A percentile compares a stretch with the other conserved stretches of the same genome.
Evolutionary conservation across 352 stramenopile genomes (phyloP).

Genomic region (Globisporangium yorkense): DNA sequence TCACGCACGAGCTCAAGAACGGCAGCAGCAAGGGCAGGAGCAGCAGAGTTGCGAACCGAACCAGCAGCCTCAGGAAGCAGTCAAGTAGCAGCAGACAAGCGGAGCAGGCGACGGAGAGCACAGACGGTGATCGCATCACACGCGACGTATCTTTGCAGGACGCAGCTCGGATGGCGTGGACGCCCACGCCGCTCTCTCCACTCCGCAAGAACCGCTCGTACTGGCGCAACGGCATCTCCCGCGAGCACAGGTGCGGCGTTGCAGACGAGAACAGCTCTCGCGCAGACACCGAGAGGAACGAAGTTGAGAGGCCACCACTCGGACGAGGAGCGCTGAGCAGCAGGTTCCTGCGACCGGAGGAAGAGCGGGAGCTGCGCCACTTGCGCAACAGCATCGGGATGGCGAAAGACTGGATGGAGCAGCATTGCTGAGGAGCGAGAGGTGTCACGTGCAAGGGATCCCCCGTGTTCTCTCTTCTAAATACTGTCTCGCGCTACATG

Average conservation of each 20-base stretch:
- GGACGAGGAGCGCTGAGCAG: conserved; percentile 9
- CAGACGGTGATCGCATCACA: background rate
- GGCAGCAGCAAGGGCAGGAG: background rate
- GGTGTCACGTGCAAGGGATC: background rate
- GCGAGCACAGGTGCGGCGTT: conserved; percentile 12
- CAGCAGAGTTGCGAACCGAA: background rate
- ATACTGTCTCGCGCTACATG: conserved; percentile 45
- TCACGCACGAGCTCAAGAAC: conserved; percentile 19
- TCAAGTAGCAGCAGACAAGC: background rate
- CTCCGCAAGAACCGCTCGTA: conserved; percentile 35
- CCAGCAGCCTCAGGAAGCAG: background rate
- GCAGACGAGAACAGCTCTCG: background rate
- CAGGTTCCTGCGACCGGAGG: conserved; percentile 52
- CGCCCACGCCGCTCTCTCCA: conserved; percentile 37
- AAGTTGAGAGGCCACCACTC: background rate
- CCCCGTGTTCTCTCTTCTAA: conserved; percentile 20
- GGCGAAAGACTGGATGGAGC: conserved; percentile 64
- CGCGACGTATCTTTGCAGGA: background rate
- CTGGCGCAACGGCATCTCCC: conserved; percentile 53
- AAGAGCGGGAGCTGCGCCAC: conserved; percentile 42
- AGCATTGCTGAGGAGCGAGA: conserved; percentile 9
- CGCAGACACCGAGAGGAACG: background rate
- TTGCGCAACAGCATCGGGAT: conserved; percentile 56
- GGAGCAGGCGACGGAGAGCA: background rate
- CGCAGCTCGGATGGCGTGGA: conserved; percentile 11